A percentile compares a stretch with the other conserved stretches of the same genome.
phyloP scores from a whole-genome alignment of 805 yeast species.

The Candida wancherniae region DNA sequence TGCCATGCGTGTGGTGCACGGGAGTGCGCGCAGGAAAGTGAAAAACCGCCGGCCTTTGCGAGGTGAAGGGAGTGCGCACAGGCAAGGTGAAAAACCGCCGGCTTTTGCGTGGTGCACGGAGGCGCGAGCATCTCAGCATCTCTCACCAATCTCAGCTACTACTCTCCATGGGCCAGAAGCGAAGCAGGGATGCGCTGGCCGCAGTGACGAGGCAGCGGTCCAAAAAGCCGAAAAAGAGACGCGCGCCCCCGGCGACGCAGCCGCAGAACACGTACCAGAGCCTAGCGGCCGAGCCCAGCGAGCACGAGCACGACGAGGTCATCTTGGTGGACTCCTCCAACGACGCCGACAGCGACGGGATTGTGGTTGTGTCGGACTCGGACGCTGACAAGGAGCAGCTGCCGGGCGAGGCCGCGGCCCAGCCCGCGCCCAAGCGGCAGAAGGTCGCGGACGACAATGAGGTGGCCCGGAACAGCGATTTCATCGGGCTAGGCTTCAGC shows the following conservation, averaged over 20 bases:
- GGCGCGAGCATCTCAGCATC: too few species aligned
- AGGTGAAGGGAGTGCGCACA: too few species aligned
- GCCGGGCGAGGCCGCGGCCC: not conserved
- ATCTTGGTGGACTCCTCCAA: slow-evolving; percentile 29
- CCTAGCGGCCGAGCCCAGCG: too few species aligned
- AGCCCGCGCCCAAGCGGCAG: slow-evolving; percentile 10
- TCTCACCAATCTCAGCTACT: too few species aligned
- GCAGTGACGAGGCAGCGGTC: slow-evolving; percentile 2
- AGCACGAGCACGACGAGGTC: slow-evolving; percentile 20
- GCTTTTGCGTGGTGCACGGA: too few species aligned
- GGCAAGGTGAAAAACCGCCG: too few species aligned
- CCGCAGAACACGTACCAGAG: not conserved
- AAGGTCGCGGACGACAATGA: slow-evolving; percentile 25
- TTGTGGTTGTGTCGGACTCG: slow-evolving; percentile 22
- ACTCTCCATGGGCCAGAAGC: slow-evolving; percentile 10
- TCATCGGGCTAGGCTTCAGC: slow-evolving; percentile 50
- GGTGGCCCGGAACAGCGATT: slow-evolving; percentile 45
- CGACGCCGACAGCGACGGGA: slow-evolving; percentile 16
- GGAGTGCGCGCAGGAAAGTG: too few species aligned
- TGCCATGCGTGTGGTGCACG: too few species aligned
- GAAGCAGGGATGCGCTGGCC: slow-evolving; percentile 8
- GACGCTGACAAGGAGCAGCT: slow-evolving; percentile 9
- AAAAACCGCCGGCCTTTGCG: too few species aligned
- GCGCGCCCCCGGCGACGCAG: not conserved
- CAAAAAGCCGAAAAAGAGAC: slow-evolving; percentile 2